These are phyloP conservation scores for Agrostemma githago DNA, from an alignment of 148 eudicot species.

Conservation along the genomic window DNA sequence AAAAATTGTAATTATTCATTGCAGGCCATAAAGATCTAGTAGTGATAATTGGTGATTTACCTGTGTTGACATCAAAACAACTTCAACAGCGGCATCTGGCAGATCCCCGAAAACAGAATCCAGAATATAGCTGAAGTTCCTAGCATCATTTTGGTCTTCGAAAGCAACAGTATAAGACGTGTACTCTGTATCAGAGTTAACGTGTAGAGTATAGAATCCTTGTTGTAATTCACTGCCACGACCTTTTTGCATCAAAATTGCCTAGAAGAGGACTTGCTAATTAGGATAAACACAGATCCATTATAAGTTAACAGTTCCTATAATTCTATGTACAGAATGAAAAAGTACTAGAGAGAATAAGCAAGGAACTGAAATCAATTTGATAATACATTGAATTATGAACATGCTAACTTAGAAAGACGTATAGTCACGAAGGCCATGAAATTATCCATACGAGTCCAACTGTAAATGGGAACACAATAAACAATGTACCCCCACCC, in stretches of 20 bases:
- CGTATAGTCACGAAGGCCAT: neutral
- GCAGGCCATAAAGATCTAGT: neutral
- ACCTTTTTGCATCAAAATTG: slow-evolving; percentile 56
- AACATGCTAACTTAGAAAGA: neutral
- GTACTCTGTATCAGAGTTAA: slow-evolving; percentile 21
- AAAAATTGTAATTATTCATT: neutral
- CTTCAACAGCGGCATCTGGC: slow-evolving; percentile 44
- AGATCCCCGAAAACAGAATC: slow-evolving; percentile 70
- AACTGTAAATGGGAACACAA: neutral
- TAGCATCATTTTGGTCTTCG: slow-evolving; percentile 83
- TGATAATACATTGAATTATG: neutral
- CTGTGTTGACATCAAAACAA: slow-evolving; percentile 55
- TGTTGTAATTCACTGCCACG: slow-evolving; percentile 28
- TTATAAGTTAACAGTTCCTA: neutral
- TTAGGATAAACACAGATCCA: neutral
- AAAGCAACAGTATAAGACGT: slow-evolving; percentile 65
- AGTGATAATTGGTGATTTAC: slow-evolving; percentile 31
- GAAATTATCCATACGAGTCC: neutral
- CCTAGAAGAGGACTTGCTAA: slow-evolving; percentile 38
- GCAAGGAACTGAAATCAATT: neutral
- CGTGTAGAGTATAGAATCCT: slow-evolving; percentile 52
- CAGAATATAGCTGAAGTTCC: slow-evolving; percentile 70
- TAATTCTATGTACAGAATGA: neutral
- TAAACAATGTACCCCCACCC: neutral
- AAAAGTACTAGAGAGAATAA: neutral